phyloP scores from a whole-genome alignment of 768 basidiomycete species.

The Amanita fuliginea region DNA sequence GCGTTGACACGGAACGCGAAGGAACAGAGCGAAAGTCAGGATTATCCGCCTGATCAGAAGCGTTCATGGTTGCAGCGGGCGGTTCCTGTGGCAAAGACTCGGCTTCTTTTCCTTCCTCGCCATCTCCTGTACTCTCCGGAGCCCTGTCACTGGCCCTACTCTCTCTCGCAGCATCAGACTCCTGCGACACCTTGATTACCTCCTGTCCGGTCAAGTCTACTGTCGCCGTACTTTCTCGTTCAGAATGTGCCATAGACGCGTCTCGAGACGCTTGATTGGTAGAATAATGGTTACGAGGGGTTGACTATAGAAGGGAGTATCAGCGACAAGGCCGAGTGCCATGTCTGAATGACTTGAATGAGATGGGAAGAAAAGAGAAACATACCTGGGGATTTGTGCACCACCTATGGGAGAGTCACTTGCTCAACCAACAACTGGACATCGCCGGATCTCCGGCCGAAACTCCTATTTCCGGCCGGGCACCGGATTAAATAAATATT shows the following conservation, averaged over 20 bases:
- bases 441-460: conserved; percentile 9
- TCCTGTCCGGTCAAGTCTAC: conserved; percentile 32
- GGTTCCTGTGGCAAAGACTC: conserved; percentile 10
- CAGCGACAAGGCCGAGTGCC: not conserved
- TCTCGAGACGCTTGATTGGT: conserved; percentile 44
- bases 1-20: conserved; percentile 9
- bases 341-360: not conserved
- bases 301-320: not conserved
- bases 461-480: not conserved
- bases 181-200: conserved; percentile 18
- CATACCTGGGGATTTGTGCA: conserved; percentile 26
- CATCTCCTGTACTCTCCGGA: conserved; percentile 10
- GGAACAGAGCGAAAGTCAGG: not conserved
- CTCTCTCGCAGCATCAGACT: conserved; percentile 10
- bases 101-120: conserved; percentile 4
- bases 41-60: conserved; percentile 6
- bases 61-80: conserved; percentile 9
- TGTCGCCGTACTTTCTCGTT: conserved; percentile 32
- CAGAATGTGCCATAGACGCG: conserved; percentile 76
- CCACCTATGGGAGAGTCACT: conserved; percentile 21
- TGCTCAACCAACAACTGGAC: conserved; percentile 5
- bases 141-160: conserved; percentile 13
- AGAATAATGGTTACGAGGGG: not conserved
- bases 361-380: conserved; percentile 5
- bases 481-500: not conserved